Conservation (phyloP, 441 rosid genomes). For the Erodium moschatum region DNA sequence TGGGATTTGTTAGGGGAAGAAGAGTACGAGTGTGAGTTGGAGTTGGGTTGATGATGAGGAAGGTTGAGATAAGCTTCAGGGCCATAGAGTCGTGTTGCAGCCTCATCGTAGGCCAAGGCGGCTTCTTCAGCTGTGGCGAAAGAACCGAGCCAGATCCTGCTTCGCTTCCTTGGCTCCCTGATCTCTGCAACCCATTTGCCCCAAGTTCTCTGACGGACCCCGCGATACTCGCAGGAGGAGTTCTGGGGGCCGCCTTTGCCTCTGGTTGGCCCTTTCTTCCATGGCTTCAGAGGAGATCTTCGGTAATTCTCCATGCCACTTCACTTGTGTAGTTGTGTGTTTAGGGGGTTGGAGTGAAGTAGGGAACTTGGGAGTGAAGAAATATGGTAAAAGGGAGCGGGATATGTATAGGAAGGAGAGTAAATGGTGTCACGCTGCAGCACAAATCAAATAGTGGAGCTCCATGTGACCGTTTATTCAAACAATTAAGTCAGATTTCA, state of each 20-base stretch:
- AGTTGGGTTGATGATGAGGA: constrained; percentile 28
- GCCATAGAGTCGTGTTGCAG: constrained; percentile 38
- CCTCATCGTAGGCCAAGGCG: constrained; percentile 92
- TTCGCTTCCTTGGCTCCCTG: constrained; percentile 83
- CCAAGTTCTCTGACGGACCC: constrained; percentile 88
- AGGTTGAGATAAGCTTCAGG: constrained; percentile 66
- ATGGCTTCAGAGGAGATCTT: constrained; percentile 59
- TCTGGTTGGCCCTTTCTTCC: constrained; percentile 87
- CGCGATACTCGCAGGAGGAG: constrained; percentile 69
- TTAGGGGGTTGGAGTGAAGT: constrained; percentile 6
- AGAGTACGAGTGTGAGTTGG: constrained; percentile 12
- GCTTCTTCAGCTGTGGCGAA: constrained; percentile 90
- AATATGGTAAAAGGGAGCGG: not conserved
- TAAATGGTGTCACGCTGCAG: constrained; percentile 72
- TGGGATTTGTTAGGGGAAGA: constrained; percentile 8
- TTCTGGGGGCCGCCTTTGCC: constrained; percentile 95
- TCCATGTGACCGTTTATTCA: constrained; percentile 51
- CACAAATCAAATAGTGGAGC: constrained; percentile 18
- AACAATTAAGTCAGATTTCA: not conserved
- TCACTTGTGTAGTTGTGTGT: too few relatives aligned
- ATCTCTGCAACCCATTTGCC: constrained; percentile 97
- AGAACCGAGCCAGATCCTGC: constrained; percentile 84
- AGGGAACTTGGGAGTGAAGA: constrained; percentile 20
- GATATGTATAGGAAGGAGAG: constrained; percentile 21
- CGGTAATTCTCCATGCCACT: constrained; percentile 36